These are phyloP conservation scores for Cercospora brassicicola DNA, from an alignment of 2,329 filamentous ascomycete genomes.

Conservation along the genomic window DNA sequence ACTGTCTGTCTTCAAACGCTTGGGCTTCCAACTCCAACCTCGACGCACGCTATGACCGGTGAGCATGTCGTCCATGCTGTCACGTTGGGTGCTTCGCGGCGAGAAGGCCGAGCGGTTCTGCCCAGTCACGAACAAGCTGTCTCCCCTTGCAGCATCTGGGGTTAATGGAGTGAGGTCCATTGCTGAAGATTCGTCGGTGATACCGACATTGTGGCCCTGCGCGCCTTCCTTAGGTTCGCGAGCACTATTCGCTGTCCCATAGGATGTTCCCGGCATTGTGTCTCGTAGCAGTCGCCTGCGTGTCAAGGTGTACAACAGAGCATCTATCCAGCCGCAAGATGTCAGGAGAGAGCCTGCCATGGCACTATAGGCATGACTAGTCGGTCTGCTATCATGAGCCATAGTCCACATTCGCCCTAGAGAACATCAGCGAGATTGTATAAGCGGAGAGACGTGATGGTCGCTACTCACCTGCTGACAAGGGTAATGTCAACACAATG, in stretches of 20 bases:
- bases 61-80: not conserved
- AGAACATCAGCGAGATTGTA: not conserved
- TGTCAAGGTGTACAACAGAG: slow-evolving; percentile 59
- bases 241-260: slow-evolving; percentile 15
- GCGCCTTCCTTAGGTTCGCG: slow-evolving; percentile 31
- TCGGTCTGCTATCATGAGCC: slow-evolving; percentile 46
- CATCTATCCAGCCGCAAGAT: slow-evolving; percentile 60
- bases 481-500: slow-evolving; percentile 65
- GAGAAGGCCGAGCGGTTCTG: not conserved
- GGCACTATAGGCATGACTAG: slow-evolving; percentile 48
- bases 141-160: not conserved
- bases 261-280: slow-evolving; percentile 31
- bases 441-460: not conserved
- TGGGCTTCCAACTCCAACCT: not conserved
- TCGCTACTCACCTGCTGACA: slow-evolving; percentile 50
- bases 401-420: slow-evolving; percentile 62
- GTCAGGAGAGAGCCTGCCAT: slow-evolving; percentile 58
- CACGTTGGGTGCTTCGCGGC: not conserved
- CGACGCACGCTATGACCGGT: not conserved
- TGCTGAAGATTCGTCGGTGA: not conserved
- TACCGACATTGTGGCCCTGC: slow-evolving; percentile 32
- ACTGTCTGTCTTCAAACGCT: not conserved
- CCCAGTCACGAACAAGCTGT: not conserved
- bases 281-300: slow-evolving; percentile 55
- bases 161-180: not conserved